Percentiles rank a stretch among this genome's conserved stretches.
Evolutionary conservation across 2,329 filamentous ascomycete genomes (phyloP).

Genomic region (Diaporthe humulicola): DNA sequence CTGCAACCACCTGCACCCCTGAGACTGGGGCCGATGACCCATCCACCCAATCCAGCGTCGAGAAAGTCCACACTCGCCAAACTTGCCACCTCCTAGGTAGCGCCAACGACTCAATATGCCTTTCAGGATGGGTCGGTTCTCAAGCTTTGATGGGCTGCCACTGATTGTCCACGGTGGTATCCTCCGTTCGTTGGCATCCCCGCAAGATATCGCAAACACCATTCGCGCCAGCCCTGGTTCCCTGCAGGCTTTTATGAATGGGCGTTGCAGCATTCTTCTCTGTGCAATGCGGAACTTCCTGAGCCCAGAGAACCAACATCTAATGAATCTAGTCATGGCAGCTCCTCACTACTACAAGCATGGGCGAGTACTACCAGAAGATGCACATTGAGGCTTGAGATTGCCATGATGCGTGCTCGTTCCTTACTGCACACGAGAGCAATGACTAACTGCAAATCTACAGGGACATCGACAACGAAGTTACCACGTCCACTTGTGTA

Average conservation of each 20-base stretch:
- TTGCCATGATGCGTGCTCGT: neutral
- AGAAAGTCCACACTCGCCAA: no score
- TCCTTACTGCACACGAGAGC: neutral
- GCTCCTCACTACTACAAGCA: neutral
- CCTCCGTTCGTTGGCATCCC: neutral
- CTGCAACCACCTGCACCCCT: neutral
- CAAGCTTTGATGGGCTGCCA: neutral
- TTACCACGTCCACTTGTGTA: neutral
- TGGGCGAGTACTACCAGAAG: neutral
- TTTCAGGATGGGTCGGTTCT: neutral
- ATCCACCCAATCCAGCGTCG: no score
- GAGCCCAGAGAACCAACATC: neutral
- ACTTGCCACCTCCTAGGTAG: no score
- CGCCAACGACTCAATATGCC: no score
- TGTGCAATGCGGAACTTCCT: neutral
- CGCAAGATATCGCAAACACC: neutral
- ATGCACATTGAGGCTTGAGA: neutral
- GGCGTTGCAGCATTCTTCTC: neutral
- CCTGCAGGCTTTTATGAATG: neutral
- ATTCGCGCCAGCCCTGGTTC: slow-evolving; percentile 6
- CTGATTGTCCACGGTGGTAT: neutral
- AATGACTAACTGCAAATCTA: neutral
- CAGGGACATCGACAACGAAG: neutral
- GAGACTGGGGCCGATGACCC: no score
- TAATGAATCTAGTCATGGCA: neutral